phyloP scores from a whole-genome alignment of 2,329 filamentous ascomycete genomes.

The Aspergillus sergii region DNA sequence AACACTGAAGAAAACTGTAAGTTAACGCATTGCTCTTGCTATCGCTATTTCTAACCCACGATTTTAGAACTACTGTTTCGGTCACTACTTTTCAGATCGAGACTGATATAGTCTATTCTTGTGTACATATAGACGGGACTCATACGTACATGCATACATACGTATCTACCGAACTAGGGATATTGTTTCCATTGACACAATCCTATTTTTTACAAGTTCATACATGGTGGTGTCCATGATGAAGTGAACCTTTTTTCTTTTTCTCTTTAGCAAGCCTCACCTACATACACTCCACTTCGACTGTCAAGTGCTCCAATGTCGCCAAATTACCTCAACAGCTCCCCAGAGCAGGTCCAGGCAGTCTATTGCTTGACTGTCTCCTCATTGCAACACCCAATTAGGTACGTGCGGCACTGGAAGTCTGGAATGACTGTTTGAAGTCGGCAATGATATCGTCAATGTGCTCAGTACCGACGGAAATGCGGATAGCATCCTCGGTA shows the following conservation, averaged over 20 bases:
- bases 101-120: not conserved
- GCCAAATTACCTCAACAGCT: not conserved
- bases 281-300: not conserved
- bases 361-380: not conserved
- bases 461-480: constrained; percentile 93
- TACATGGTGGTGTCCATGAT: not conserved
- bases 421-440: constrained; percentile 86
- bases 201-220: not conserved
- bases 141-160: not conserved
- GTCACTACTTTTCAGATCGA: not conserved
- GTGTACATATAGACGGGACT: not conserved
- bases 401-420: constrained; percentile 35
- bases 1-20: not conserved
- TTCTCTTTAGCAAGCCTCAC: not conserved
- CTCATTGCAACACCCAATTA: constrained; percentile 5
- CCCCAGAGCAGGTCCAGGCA: not conserved
- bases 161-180: no score
- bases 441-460: constrained; percentile 97
- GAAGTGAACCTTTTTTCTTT: not conserved
- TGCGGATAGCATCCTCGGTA: constrained; percentile 86
- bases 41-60: not conserved
- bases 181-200: not conserved
- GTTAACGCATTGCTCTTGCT: not conserved
- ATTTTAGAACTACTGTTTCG: not conserved
- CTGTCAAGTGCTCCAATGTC: not conserved